phyloP scores from a whole-genome alignment of 2,329 filamentous ascomycete genomes.

The Fusarium sp. region DNA sequence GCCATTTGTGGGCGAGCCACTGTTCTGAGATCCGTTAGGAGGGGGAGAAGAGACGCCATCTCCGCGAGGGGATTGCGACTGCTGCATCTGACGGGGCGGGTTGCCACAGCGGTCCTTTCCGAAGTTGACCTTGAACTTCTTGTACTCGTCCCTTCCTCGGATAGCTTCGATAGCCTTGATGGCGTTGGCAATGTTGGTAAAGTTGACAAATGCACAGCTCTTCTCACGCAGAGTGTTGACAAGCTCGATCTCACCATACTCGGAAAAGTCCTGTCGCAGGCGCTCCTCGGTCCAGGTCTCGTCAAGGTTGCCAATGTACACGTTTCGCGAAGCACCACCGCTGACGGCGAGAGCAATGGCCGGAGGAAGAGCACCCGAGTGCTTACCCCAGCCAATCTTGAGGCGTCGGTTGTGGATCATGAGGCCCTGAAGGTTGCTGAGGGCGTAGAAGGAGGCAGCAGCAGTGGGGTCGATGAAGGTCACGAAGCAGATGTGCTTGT shows the following conservation, averaged over 20 bases:
- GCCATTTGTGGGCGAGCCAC: slow-evolving; percentile 65
- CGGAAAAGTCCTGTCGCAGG: slow-evolving; percentile 93
- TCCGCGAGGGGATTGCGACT: slow-evolving; percentile 73
- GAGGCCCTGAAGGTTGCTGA: slow-evolving; percentile 95
- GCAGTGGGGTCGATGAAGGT: slow-evolving; percentile 99
- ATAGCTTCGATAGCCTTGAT: slow-evolving; percentile 99
- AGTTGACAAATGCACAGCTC: slow-evolving; percentile 99
- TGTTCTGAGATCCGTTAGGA: slow-evolving; percentile 69
- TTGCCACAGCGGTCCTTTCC: slow-evolving; percentile 99
- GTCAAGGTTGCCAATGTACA: slow-evolving; percentile 97
- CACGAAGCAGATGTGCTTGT: slow-evolving; percentile 99
- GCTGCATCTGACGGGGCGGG: slow-evolving; percentile 85
- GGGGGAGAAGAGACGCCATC: slow-evolving; percentile 69
- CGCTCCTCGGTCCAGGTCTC: slow-evolving; percentile 98
- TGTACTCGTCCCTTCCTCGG: slow-evolving; percentile 94
- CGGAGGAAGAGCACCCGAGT: slow-evolving; percentile 94
- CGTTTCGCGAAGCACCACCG: slow-evolving; percentile 96
- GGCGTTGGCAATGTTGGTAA: slow-evolving; percentile 99
- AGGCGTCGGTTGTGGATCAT: slow-evolving; percentile 99
- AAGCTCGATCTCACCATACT: slow-evolving; percentile 97
- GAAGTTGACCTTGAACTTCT: slow-evolving; percentile 99
- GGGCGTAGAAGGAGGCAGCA: slow-evolving; percentile 95
- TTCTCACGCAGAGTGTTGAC: slow-evolving; percentile 98
- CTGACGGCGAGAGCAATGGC: slow-evolving; percentile 96
- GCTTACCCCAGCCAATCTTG: slow-evolving; percentile 99